These are phyloP conservation scores for Rhodotorula sp. DNA, from an alignment of 1,284 basidiomycete genomes.

Conservation along the genomic window DNA sequence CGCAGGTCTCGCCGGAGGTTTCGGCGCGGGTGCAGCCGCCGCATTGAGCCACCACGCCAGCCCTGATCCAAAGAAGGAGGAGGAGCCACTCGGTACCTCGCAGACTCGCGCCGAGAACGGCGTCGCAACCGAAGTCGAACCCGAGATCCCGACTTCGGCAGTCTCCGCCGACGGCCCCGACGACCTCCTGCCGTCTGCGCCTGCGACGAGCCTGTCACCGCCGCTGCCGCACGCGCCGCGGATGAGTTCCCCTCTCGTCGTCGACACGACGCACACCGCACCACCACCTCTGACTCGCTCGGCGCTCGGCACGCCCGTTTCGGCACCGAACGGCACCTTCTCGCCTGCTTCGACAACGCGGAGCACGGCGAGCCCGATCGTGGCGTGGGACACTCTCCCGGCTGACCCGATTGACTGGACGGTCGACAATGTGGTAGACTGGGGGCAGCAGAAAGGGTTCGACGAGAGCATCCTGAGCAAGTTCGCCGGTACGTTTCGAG, in stretches of 20 bases:
- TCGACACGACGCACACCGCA: not conserved
- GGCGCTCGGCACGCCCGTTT: not conserved
- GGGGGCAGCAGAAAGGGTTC: constrained; percentile 81
- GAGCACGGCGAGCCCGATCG: not conserved
- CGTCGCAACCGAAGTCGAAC: too few species aligned
- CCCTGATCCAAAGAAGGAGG: too few species aligned
- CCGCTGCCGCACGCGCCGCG: not conserved
- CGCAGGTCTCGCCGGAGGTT: not conserved
- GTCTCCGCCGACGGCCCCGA: not conserved
- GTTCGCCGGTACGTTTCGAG: constrained; percentile 65
- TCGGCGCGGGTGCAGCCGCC: not conserved
- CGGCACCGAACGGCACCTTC: not conserved
- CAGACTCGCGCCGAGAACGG: too few species aligned
- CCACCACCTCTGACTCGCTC: not conserved
- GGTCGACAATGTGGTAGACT: constrained; percentile 84
- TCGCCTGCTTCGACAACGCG: not conserved
- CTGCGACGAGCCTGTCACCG: not conserved
- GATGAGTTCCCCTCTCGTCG: not conserved
- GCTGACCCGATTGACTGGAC: constrained; percentile 59
- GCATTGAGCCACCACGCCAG: too few species aligned
- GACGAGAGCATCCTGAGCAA: constrained; percentile 77
- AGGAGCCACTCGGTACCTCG: too few species aligned
- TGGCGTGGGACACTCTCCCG: constrained; percentile 13
- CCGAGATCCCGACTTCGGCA: not conserved
- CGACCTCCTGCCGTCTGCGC: not conserved